These are phyloP conservation scores for Taphrina deformans DNA, from an alignment of 1,139 yeast species.

Conservation along the genomic window DNA sequence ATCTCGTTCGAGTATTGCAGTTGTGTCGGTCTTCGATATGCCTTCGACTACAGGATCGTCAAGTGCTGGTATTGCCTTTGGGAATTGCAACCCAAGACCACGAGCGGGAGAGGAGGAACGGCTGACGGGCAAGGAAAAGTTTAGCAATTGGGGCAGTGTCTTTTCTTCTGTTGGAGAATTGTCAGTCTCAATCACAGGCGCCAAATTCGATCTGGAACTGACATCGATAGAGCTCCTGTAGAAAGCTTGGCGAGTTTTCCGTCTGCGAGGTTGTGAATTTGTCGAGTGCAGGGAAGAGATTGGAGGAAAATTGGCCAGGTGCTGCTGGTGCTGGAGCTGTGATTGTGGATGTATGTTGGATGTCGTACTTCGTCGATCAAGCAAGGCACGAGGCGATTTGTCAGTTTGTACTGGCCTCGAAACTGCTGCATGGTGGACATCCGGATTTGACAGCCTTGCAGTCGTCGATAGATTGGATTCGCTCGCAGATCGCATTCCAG, in stretches of 20 bases:
- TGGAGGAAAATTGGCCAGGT: constrained; percentile 3
- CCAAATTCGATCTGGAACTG: constrained; percentile 1
- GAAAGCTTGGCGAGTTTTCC: background rate
- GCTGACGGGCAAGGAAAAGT: background rate
- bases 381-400: background rate
- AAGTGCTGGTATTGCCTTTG: background rate
- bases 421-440: background rate
- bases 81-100: background rate
- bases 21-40: background rate
- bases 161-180: constrained; percentile 7
- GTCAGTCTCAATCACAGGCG: constrained; percentile 6
- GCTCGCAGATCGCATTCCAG: constrained; percentile 16
- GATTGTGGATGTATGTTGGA: background rate
- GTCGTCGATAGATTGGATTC: background rate
- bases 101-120: background rate
- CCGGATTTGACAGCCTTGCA: background rate
- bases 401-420: background rate
- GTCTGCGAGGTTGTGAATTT: background rate
- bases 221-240: constrained; percentile 9
- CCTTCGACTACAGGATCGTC: background rate
- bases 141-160: background rate
- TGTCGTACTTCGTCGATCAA: background rate
- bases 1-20: background rate
- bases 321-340: background rate
- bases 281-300: constrained; percentile 1